phyloP scores from a whole-genome alignment of 805 yeast genomes.

The Grigorovia yakushimaensis region DNA sequence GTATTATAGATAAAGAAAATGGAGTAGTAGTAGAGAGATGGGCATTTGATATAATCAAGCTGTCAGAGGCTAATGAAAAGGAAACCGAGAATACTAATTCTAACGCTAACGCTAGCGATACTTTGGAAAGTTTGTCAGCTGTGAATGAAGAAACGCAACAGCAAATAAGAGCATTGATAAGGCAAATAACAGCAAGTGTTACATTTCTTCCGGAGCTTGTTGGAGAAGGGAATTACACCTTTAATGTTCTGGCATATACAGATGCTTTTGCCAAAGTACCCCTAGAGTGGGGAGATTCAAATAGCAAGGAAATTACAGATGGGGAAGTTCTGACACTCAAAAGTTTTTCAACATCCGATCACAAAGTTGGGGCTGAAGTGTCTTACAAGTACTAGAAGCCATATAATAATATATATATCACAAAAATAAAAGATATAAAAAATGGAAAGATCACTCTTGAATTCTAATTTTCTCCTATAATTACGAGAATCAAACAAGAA shows the following conservation, averaged over 20 bases:
- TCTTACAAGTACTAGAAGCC: constrained; percentile 26
- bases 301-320: constrained; percentile 44
- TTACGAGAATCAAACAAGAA: too few species aligned
- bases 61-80: constrained; percentile 5
- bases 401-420: too few species aligned
- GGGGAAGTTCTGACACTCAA: constrained; percentile 63
- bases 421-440: too few species aligned
- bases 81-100: constrained; percentile 5
- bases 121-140: not conserved
- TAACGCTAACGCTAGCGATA: constrained; percentile 34
- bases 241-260: constrained; percentile 77
- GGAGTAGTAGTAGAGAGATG: constrained; percentile 72
- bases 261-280: constrained; percentile 62
- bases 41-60: constrained; percentile 61
- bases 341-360: constrained; percentile 56
- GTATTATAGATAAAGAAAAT: constrained; percentile 56
- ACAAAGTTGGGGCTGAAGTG: constrained; percentile 65
- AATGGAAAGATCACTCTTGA: too few species aligned
- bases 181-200: constrained; percentile 83
- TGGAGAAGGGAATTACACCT: constrained; percentile 51
- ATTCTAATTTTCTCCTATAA: too few species aligned
- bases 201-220: constrained; percentile 73
- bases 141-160: constrained; percentile 31
- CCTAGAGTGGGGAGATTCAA: constrained; percentile 76
- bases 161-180: constrained; percentile 75